Evolutionary conservation across 2,329 filamentous ascomycete species (phyloP), one percentile per base, ranked within the genome.

Genomic region (Rhynchosporium secalis): DNA sequence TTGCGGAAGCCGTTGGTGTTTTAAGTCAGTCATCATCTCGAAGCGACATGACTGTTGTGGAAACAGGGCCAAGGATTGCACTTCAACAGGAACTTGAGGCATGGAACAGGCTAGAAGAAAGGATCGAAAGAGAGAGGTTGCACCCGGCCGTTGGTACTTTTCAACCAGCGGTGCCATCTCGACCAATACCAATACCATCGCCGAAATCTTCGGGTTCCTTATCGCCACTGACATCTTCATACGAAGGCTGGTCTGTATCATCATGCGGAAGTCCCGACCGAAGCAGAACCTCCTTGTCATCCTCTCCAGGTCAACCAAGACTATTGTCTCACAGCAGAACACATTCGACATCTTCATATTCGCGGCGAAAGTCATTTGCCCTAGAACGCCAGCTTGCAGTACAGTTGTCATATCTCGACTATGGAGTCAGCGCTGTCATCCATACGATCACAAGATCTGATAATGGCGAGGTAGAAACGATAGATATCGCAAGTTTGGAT

Each of bases 121-220:
- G 66, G n/a, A 69, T 69, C 38, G 66, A 69, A 57, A 51, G 64
- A 41, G 66, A 69, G 57, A 69, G 66, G 10, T 38, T 69, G 29
- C 68, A 68, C 60, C 68, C 66, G 4, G 45, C 46, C 41, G 36
- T 31, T 13, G 45, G 36, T 51, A 49, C n/a, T 8, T 31, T 43
- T 36, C 33, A 47, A 29, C 20, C 46, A 41, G 20, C 46, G 20
- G 29, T 9, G 5, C 10, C 56, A 15, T 31, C 56, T 9, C 36
- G 45, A n/a, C 64, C 63, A 36, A 67, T 66, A 20, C 40, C 56
- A 3, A 67, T 65, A 15, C 61, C 59, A 12, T 29, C 59, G 13
- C 56, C 40, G 40, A 56, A 26, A 26, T 55, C 54, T 28, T 56
- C 52, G 26, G 38, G 33, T 15, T 56, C 56, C 6, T 57, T 58